Evolutionary conservation across 164 flowering plant genomes (phyloP).

Genomic region (Dillenia turbinata): DNA sequence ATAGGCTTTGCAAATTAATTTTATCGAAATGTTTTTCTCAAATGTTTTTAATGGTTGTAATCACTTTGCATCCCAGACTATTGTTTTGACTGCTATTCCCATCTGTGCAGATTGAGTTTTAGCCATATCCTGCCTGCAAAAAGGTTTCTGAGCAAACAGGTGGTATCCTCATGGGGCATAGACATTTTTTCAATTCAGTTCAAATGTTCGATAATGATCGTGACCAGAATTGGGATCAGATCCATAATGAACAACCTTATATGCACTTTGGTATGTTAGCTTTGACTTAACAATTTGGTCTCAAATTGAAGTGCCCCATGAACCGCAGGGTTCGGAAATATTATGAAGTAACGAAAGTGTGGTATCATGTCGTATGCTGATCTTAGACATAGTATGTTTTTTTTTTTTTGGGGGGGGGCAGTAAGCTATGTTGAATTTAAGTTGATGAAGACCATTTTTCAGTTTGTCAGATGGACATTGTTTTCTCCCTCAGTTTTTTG

Average conservation of each 20-base stretch:
- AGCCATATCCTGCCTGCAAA: not conserved
- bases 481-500: too few relatives aligned
- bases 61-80: not conserved
- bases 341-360: not conserved
- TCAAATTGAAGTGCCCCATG: too few relatives aligned
- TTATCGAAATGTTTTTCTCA: too few relatives aligned
- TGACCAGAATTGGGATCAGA: constrained; percentile 44
- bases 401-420: too few relatives aligned
- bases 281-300: not conserved
- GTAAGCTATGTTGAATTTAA: too few relatives aligned
- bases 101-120: constrained; percentile 24
- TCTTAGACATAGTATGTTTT: too few relatives aligned
- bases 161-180: constrained; percentile 52
- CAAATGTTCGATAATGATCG: constrained; percentile 41
- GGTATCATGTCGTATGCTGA: too few relatives aligned
- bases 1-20: too few relatives aligned
- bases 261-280: constrained; percentile 36
- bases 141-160: not conserved
- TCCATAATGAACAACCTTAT: constrained; percentile 38
- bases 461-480: too few relatives aligned
- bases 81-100: constrained; percentile 1
- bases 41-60: too few relatives aligned
- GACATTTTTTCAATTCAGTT: constrained; percentile 38
- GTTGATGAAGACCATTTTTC: too few relatives aligned
- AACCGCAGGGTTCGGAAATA: too few relatives aligned